phyloP scores from a whole-genome alignment of 768 basidiomycete species.

The Boletus insuetus region DNA sequence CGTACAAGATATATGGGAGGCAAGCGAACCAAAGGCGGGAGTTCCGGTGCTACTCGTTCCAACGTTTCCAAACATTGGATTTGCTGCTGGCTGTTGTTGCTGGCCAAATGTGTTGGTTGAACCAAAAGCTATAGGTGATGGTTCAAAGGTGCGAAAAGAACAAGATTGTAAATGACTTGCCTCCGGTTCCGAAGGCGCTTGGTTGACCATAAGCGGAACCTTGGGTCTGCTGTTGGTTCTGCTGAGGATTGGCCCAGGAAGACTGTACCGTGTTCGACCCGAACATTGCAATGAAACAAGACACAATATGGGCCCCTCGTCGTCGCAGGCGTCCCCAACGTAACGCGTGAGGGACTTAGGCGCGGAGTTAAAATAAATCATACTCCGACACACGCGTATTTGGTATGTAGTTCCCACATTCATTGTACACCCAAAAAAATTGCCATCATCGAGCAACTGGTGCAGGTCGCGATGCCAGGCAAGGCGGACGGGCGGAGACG shows the following conservation, averaged over 20 bases:
- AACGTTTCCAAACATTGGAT: slow-evolving; percentile 79
- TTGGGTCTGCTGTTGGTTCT: slow-evolving; percentile 55
- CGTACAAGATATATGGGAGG: background rate
- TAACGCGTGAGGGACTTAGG: slow-evolving; percentile 8
- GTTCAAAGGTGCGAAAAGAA: slow-evolving; percentile 24
- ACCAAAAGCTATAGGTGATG: slow-evolving; percentile 48
- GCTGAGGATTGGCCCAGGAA: slow-evolving; percentile 67
- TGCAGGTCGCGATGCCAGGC: slow-evolving; percentile 46
- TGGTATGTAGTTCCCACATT: slow-evolving; percentile 27
- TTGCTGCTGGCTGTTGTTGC: slow-evolving; percentile 64
- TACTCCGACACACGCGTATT: slow-evolving; percentile 21
- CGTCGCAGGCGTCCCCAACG: slow-evolving; percentile 23
- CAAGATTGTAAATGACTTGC: slow-evolving; percentile 34
- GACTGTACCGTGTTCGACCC: slow-evolving; percentile 49
- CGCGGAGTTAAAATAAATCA: slow-evolving; percentile 20
- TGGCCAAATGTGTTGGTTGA: slow-evolving; percentile 58
- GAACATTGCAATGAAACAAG: slow-evolving; percentile 52
- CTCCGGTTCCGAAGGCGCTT: slow-evolving; percentile 56
- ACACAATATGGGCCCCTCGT: slow-evolving; percentile 17
- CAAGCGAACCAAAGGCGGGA: slow-evolving; percentile 36
- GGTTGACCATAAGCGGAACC: slow-evolving; percentile 70
- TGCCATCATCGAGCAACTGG: background rate
- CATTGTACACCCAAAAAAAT: slow-evolving; percentile 13
- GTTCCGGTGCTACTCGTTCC: slow-evolving; percentile 35
- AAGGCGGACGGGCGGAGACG: slow-evolving; percentile 37